Conservation (phyloP, 2,329 filamentous ascomycete species). For the Fusarium redolens region DNA sequence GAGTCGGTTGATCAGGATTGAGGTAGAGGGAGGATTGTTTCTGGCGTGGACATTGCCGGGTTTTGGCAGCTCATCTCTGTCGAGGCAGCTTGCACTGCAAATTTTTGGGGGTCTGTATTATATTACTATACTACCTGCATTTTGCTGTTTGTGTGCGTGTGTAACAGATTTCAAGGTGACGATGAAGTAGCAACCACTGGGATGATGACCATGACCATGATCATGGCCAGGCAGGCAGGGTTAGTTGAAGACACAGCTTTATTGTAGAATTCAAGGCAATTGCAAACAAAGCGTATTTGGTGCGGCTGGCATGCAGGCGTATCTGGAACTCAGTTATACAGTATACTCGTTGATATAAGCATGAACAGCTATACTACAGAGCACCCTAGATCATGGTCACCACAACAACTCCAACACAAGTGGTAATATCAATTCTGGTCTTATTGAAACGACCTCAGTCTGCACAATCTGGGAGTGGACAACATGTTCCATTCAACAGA, state of each 20-base stretch:
- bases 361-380: background rate
- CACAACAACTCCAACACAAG: background rate
- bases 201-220: background rate
- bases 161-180: background rate
- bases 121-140: conserved; percentile 23
- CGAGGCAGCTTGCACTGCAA: conserved; percentile 9
- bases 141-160: conserved; percentile 8
- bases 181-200: background rate
- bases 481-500: background rate
- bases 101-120: conserved; percentile 11
- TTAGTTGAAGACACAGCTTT: background rate
- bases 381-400: background rate
- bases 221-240: background rate
- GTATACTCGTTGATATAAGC: background rate
- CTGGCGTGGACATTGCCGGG: conserved; percentile 8
- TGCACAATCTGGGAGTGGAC: background rate
- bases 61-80: background rate
- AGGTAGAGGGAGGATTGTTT: conserved; percentile 21
- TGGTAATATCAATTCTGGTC: background rate
- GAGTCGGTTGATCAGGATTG: conserved; percentile 26
- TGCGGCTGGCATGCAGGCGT: background rate
- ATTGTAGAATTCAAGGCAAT: background rate
- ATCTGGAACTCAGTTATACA: background rate
- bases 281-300: background rate
- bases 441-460: background rate